Evolutionary conservation across 1,284 basidiomycete species (phyloP).

Genomic region (Coniophora puteana): DNA sequence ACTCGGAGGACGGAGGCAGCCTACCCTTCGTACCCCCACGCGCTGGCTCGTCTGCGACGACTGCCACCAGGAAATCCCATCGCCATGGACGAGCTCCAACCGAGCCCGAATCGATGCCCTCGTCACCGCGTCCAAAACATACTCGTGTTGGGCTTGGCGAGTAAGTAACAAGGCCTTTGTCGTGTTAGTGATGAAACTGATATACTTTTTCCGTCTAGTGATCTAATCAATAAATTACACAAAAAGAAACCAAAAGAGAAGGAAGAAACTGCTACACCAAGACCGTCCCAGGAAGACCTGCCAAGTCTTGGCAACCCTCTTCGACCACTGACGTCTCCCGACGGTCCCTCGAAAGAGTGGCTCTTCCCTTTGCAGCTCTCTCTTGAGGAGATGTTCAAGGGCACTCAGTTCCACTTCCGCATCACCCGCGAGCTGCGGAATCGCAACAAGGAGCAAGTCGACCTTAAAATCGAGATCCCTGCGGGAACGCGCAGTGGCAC

Average conservation of each 20-base stretch:
- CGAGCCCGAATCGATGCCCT: no score
- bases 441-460: slow-evolving; percentile 66
- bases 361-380: slow-evolving; percentile 70
- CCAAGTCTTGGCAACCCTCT: slow-evolving; percentile 31
- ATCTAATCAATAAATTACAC: slow-evolving; percentile 24
- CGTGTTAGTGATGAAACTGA: neutral
- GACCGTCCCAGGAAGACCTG: slow-evolving; percentile 25
- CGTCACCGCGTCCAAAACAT: slow-evolving; percentile 15
- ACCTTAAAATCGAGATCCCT: slow-evolving; percentile 72
- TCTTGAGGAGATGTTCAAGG: slow-evolving; percentile 84
- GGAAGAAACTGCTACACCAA: slow-evolving; percentile 7
- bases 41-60: no score
- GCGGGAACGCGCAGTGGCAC: slow-evolving; percentile 74
- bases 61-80: no score
- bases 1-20: no score
- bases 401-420: slow-evolving; percentile 77
- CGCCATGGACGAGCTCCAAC: no score
- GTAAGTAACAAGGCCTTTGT: slow-evolving; percentile 16
- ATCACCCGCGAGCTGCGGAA: slow-evolving; percentile 67
- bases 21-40: no score
- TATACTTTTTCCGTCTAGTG: slow-evolving; percentile 17
- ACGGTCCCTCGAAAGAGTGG: slow-evolving; percentile 43
- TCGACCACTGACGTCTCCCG: slow-evolving; percentile 33
- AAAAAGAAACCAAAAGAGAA: slow-evolving; percentile 11
- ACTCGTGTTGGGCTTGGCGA: slow-evolving; percentile 23